Evolutionary conservation across 805 yeast genomes (phyloP), one percentile per base, ranked within the genome.

Genomic region (Candida succiphila): DNA sequence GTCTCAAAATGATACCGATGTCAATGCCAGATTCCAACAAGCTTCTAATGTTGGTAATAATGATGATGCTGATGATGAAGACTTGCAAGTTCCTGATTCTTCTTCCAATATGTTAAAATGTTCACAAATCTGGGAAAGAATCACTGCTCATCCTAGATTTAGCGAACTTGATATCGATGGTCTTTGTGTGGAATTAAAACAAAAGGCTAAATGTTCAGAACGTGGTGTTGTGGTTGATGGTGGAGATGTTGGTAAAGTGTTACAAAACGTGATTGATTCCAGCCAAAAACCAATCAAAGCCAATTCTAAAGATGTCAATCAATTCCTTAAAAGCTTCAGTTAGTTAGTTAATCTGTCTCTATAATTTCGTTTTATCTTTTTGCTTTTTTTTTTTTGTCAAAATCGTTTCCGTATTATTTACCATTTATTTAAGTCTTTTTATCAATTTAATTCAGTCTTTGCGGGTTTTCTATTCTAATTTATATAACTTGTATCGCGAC

Each of bases 51-150:
- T 29, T 15, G 41, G 28, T 12, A 37, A 40, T 13, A 36, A 38
- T 13, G 37, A 32, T 27, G 38, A 36, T 21, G 49, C 52, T 19
- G 63, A 50, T 25, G 53, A 46, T 15, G 61, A 51, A 29, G 63
- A 51, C 48, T 52, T 54, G 18, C 63, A 61, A 36, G 72, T 75
- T 20, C 94, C 94, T 5, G 72, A 80, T 4, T 80, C 74, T 7
- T 80, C 76, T 37, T 59, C 57, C 14, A 65, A 70, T 12, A 52
- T 75, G 44, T 59, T 82, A 58, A 75, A 75, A 49, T 92, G 98
- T 57, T 74, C 94, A 1, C 96, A 87, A 45, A 80, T 89, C 13
- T 92, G 98, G 98, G 97, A 89, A 56, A 72, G 97, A 50, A 81
- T 92, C 25, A 83, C 96, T 2, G 59, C 92, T 17, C 97, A 92